A percentile compares a stretch with the other conserved stretches of the same genome.
Conservation (phyloP, 139 green algal genomes). For the Chlorella sp. region DNA sequence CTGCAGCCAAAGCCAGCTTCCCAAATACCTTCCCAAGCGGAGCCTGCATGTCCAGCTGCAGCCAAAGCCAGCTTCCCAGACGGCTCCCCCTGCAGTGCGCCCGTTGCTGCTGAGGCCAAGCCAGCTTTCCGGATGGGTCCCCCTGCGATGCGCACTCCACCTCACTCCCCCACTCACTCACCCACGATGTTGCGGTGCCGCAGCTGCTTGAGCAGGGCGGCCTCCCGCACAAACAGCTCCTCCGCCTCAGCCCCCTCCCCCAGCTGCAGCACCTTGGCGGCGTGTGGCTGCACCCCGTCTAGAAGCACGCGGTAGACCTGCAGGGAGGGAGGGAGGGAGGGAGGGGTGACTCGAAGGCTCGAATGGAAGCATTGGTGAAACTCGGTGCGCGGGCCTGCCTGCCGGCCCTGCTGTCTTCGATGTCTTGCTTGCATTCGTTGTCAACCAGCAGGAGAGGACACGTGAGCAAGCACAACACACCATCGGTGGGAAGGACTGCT, state of each 20-base stretch:
- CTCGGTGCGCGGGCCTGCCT: neutral
- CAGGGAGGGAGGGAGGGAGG: neutral
- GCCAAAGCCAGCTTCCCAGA: no score
- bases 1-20: no score
- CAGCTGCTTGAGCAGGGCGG: neutral
- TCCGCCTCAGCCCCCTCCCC: neutral
- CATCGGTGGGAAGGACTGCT: neutral
- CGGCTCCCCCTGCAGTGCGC: no score
- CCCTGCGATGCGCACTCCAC: no score
- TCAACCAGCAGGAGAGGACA: neutral
- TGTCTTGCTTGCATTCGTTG: neutral
- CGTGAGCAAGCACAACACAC: neutral
- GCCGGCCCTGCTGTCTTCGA: no score
- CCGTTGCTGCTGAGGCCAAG: no score
- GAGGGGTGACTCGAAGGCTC: no score
- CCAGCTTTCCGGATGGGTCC: no score
- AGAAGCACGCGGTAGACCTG: conserved; percentile 9
- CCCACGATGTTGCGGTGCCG: conserved; percentile 9
- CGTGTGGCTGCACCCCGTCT: conserved; percentile 14
- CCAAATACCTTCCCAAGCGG: no score
- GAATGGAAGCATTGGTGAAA: neutral
- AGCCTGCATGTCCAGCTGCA: no score
- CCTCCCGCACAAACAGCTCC: conserved; percentile 2
- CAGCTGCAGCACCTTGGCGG: conserved; percentile 1
- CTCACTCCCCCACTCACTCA: neutral